Evolutionary conservation across 352 stramenopile species (phyloP).

Genomic region (Aphanomyces cochlioides): DNA sequence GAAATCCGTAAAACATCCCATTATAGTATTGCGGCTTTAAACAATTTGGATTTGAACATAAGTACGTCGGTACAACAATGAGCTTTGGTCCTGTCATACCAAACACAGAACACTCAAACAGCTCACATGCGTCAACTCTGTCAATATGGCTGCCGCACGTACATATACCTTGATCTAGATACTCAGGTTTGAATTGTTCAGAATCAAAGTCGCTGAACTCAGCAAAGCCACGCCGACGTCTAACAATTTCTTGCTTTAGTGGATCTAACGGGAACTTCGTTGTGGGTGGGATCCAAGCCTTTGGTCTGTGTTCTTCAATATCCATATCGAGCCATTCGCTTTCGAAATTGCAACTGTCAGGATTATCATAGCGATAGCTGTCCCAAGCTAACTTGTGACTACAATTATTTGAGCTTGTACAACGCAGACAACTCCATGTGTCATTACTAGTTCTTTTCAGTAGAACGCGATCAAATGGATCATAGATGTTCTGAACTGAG

Average conservation of each 20-base stretch:
- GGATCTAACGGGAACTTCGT: background rate
- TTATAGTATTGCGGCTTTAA: background rate
- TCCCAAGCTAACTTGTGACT: background rate
- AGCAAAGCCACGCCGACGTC: background rate
- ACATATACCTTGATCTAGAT: background rate
- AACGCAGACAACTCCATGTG: background rate
- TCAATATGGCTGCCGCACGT: background rate
- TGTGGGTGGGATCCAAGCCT: background rate
- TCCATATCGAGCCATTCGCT: background rate
- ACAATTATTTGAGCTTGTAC: background rate
- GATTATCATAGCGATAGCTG: background rate
- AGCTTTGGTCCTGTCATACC: background rate
- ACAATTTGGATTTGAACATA: background rate
- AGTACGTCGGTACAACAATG: background rate
- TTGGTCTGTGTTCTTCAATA: background rate
- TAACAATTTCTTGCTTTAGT: background rate
- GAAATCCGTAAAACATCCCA: conserved; percentile 3
- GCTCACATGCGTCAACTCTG: background rate
- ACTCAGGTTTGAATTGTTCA: background rate
- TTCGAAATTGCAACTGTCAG: background rate
- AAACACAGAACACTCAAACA: background rate
- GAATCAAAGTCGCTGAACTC: background rate
- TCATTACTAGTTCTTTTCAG: background rate
- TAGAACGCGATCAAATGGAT: background rate
- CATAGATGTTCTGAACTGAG: background rate